These are phyloP conservation scores for Pseudoneurospora amorphoporcata DNA, from an alignment of 495 filamentous ascomycete genomes.

Conservation along the genomic window DNA sequence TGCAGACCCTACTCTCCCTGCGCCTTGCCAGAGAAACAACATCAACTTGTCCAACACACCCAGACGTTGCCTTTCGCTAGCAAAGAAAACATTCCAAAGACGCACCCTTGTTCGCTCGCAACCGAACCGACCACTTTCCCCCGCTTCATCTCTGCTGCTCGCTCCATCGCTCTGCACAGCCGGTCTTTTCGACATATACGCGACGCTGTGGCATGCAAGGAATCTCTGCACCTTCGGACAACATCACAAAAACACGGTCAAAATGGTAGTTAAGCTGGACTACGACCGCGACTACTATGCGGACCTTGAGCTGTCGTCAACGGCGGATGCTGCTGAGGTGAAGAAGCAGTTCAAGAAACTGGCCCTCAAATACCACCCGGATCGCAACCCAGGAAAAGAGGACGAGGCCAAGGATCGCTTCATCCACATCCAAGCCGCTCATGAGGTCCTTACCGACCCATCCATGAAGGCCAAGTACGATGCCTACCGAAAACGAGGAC, in stretches of 20 bases:
- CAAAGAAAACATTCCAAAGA: background rate
- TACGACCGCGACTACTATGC: constrained; percentile 73
- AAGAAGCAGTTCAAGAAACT: constrained; percentile 82
- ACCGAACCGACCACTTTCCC: background rate
- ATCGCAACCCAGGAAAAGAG: constrained; percentile 79
- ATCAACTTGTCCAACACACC: background rate
- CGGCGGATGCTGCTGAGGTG: constrained; percentile 58
- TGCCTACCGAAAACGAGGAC: constrained; percentile 40
- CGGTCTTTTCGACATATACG: background rate
- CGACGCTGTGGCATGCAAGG: background rate
- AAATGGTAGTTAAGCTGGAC: constrained; percentile 63
- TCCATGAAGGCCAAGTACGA: constrained; percentile 65
- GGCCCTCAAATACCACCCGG: constrained; percentile 78
- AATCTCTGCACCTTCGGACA: background rate
- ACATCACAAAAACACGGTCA: constrained; percentile 19
- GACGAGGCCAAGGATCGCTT: constrained; percentile 69
- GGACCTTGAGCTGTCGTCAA: constrained; percentile 59
- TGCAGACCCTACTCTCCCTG: background rate
- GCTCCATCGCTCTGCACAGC: background rate
- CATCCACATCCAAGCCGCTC: constrained; percentile 72
- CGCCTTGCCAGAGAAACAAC: background rate
- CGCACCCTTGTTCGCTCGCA: background rate
- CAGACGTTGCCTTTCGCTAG: background rate
- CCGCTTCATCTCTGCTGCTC: background rate
- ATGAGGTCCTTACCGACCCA: constrained; percentile 70